A percentile compares a stretch with the other conserved stretches of the same genome.
These are phyloP conservation scores for Tuber aestivum DNA, from an alignment of 495 filamentous ascomycete species.

Conservation along the genomic window DNA sequence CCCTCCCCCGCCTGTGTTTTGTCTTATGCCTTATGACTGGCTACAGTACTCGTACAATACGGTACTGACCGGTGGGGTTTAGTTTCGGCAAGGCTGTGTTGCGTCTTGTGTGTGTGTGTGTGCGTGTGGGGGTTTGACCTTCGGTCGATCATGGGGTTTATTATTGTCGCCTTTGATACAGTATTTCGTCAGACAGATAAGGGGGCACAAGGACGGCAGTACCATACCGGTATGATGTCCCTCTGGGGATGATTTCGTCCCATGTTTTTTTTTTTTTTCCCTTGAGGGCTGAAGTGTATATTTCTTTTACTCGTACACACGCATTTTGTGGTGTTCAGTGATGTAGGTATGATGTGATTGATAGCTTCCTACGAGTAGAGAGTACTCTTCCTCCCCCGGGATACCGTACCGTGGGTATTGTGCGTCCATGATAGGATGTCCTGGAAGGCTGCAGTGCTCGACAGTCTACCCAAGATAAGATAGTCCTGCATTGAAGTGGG, in stretches of 20 bases:
- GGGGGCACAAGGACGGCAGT: not conserved
- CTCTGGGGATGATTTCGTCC: not conserved
- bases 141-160: not conserved
- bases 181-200: not conserved
- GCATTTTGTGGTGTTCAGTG: not conserved
- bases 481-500: no score
- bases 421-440: no score
- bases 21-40: conserved; percentile 1
- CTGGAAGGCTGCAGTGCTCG: no score
- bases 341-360: not conserved
- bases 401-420: no score
- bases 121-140: not conserved
- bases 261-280: no score
- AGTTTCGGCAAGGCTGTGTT: not conserved
- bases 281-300: not conserved
- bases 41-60: no score
- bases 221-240: not conserved
- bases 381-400: no score
- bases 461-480: no score
- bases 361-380: no score
- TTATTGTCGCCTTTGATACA: not conserved
- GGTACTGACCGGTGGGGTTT: not conserved
- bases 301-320: not conserved
- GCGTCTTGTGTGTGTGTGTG: not conserved
- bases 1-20: no score